A percentile compares a stretch with the other conserved stretches of the same genome.
Evolutionary conservation across 768 basidiomycete genomes (phyloP).

Genomic region (Tricholoma flavovirens): DNA sequence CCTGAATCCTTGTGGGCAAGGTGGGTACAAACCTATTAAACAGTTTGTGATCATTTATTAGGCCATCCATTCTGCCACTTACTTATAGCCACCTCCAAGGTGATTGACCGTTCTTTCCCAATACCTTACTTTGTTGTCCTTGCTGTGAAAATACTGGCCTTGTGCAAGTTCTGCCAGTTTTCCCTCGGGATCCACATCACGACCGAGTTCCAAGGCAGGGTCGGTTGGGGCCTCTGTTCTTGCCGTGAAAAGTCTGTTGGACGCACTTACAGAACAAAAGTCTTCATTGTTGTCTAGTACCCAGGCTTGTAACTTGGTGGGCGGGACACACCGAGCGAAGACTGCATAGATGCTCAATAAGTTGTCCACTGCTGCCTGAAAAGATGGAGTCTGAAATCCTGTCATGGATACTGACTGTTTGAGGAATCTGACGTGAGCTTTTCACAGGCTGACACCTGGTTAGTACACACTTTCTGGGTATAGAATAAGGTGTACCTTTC

Average conservation of each 20-base stretch:
- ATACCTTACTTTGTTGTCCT: neutral
- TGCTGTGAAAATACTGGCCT: neutral
- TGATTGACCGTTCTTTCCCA: neutral
- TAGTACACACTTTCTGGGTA: neutral
- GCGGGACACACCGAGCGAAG: neutral
- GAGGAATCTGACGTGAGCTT: neutral
- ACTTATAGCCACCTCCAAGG: neutral
- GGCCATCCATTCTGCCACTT: neutral
- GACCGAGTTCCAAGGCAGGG: neutral
- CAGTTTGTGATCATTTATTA: neutral
- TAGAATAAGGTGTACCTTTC: neutral
- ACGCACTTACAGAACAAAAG: neutral
- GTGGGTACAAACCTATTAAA: neutral
- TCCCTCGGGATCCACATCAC: neutral
- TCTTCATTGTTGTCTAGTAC: neutral
- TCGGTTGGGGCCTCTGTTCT: neutral
- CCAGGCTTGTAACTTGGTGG: neutral
- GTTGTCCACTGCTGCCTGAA: neutral
- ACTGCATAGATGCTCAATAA: neutral
- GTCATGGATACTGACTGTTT: neutral
- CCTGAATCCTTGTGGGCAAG: neutral
- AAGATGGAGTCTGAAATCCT: neutral
- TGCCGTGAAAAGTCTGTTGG: neutral
- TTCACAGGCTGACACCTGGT: neutral
- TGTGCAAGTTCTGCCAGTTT: neutral